Evolutionary conservation across 768 basidiomycete species (phyloP).

Genomic region (Agrocybe pediades): DNA sequence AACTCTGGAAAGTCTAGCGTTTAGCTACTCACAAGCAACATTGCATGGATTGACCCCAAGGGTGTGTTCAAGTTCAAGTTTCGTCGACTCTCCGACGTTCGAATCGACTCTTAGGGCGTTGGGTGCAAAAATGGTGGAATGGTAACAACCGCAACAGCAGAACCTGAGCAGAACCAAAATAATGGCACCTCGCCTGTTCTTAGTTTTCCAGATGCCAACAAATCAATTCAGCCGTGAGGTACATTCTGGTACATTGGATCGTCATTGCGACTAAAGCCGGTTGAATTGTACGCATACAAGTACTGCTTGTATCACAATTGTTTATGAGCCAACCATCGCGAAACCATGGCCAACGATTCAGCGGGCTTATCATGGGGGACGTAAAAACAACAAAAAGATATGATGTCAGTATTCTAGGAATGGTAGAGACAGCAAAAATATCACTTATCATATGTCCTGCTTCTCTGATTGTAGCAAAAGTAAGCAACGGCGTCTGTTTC

Average conservation of each 20-base stretch:
- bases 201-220: constrained; percentile 3
- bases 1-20: not conserved
- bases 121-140: not conserved
- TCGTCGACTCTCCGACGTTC: not conserved
- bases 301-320: constrained; percentile 30
- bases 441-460: constrained; percentile 62
- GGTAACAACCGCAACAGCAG: not conserved
- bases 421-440: constrained; percentile 7
- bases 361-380: constrained; percentile 72
- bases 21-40: not conserved
- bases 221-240: not conserved
- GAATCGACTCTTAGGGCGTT: not conserved
- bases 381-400: constrained; percentile 31
- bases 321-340: constrained; percentile 56
- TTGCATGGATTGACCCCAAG: too few species aligned
- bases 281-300: not conserved
- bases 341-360: constrained; percentile 64
- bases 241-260: not conserved
- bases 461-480: constrained; percentile 39
- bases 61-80: not conserved
- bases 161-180: not conserved
- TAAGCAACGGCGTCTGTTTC: constrained; percentile 35
- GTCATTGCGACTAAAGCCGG: not conserved
- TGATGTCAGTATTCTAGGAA: constrained; percentile 15
- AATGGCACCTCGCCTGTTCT: not conserved